Evolutionary conservation across 352 stramenopile species (phyloP).

Genomic region (Phytophthora capsici): DNA sequence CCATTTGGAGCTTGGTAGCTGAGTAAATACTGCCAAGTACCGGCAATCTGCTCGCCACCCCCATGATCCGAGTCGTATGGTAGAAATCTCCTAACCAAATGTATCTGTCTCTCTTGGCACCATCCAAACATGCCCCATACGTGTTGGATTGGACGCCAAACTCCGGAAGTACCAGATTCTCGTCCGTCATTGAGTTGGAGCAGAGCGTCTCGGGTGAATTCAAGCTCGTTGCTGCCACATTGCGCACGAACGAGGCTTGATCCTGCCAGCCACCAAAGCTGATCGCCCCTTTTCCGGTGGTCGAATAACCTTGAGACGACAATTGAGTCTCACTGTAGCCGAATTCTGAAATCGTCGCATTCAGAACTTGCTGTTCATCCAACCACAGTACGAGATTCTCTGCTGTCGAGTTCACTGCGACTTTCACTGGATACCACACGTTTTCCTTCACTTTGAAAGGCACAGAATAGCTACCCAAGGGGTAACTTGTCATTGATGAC

Average conservation of each 20-base stretch:
- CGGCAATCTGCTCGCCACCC: constrained; percentile 35
- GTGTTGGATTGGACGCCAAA: constrained; percentile 31
- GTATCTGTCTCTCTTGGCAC: constrained; percentile 38
- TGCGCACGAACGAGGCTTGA: constrained; percentile 29
- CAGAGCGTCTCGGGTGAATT: constrained; percentile 26
- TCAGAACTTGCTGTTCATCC: constrained; percentile 30
- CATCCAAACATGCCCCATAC: constrained; percentile 32
- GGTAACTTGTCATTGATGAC: constrained; percentile 38
- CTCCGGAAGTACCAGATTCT: constrained; percentile 25
- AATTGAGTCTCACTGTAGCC: constrained; percentile 19
- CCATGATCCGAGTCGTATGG: constrained; percentile 38
- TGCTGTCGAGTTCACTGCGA: constrained; percentile 62
- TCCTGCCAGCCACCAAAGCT: constrained; percentile 37
- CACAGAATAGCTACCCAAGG: constrained; percentile 41
- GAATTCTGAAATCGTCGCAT: constrained; percentile 36
- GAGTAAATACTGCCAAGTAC: constrained; percentile 37
- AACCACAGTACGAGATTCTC: constrained; percentile 35
- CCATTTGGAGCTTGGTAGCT: constrained; percentile 23
- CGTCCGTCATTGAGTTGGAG: constrained; percentile 36
- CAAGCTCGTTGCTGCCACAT: constrained; percentile 26
- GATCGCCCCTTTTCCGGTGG: constrained; percentile 25
- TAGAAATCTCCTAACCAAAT: constrained; percentile 44
- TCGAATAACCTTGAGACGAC: constrained; percentile 30
- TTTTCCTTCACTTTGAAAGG: constrained; percentile 79
- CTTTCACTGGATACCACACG: constrained; percentile 69